Evolutionary conservation across 1,284 basidiomycete genomes (phyloP), one percentile per base, ranked within the genome.

Genomic region (Phlebopus sp.): DNA sequence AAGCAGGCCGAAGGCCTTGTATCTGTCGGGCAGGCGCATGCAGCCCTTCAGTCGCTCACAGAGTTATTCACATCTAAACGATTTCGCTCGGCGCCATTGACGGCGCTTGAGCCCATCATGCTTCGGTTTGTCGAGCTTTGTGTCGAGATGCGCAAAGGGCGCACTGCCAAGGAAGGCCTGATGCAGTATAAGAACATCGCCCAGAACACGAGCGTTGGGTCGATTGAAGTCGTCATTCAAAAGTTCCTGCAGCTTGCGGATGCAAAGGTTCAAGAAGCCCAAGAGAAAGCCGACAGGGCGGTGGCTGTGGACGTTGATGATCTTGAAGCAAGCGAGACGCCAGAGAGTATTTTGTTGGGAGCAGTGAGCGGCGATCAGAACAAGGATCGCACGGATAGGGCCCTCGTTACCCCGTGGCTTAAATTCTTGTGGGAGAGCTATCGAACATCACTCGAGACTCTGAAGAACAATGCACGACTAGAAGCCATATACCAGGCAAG

Each of bases 391-490:
- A 97, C 95, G 37, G 96, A 99, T 72, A 77, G 97, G 49, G 90
- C 93, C 19, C 79, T 99, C 45, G 93, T 99, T 56, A 97, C 92
- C 0, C 96, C 97, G 2, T 97, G 94, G 86, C 86, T 99, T 67
- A 96, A 97, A 69, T 98, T 98, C 71, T 79, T 96, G 25, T 99
- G 95, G 94, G 96, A 99, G 77, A 92, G 92, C 55, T 98, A 98
- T 69, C 86, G 97, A 52, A 97, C 94, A 25, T 92, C 91, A 7
- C 78, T 99, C 50, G 97, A 99, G 75, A 96, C 95, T 8, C 77
- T 98, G 59, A 95, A 98, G 69, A 97, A 98, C 70, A 99, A 98
- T 67, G 91, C 94, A 37, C 79, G 96, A 39, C 73, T 99, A 47
- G 97, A 99, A 71, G 74, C 78, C 11, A 92, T 98, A 56, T 99